Conservation (phyloP, 768 basidiomycete genomes). For the Russula dissimulans region DNA sequence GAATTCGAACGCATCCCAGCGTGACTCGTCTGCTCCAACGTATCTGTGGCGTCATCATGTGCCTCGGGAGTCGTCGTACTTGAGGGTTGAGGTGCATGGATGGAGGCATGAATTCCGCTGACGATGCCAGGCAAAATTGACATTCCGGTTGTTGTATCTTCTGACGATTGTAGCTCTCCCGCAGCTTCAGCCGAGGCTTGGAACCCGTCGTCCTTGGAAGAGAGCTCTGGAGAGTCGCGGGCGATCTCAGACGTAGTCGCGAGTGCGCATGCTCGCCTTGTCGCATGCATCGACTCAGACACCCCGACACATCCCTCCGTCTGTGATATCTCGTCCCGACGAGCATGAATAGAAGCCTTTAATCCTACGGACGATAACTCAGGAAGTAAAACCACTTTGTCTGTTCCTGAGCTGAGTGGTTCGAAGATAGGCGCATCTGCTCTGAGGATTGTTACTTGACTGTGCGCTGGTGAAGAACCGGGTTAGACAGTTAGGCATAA, state of each 20-base stretch:
- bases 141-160: not conserved
- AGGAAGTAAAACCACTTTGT: not conserved
- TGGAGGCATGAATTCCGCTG: not conserved
- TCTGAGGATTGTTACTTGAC: not conserved
- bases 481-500: no score
- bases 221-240: not conserved
- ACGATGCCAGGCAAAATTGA: not conserved
- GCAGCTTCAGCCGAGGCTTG: not conserved
- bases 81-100: not conserved
- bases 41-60: not conserved
- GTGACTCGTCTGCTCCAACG: not conserved
- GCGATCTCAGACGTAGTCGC: not conserved
- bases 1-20: not conserved
- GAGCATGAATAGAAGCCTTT: constrained; percentile 1
- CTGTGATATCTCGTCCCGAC: not conserved
- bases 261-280: not conserved
- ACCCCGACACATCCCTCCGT: not conserved
- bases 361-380: not conserved
- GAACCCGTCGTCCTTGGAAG: not conserved
- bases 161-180: not conserved
- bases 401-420: not conserved
- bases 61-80: not conserved
- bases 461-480: not conserved
- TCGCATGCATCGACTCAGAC: not conserved
- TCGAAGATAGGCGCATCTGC: constrained; percentile 8